Conservation (phyloP, 2,329 filamentous ascomycete species). For the Arachnomyces sp. region DNA sequence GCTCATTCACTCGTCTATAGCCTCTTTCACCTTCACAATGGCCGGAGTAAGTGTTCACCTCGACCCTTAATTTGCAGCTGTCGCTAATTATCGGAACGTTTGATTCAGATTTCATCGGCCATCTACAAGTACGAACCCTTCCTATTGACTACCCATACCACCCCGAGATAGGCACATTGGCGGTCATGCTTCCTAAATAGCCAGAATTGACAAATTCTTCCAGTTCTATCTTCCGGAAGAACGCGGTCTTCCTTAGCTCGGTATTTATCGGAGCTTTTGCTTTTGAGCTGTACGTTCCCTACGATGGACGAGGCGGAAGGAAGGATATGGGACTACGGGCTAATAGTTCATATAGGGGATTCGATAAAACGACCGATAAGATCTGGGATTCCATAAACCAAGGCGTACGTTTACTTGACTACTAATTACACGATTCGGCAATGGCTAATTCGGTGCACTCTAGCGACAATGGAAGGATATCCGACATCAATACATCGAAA, state of each 20-base stretch:
- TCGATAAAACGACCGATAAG: conserved; percentile 72
- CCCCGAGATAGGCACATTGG: conserved; percentile 9
- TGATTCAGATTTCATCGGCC: conserved; percentile 42
- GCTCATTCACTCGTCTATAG: conserved; percentile 15
- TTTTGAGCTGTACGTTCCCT: conserved; percentile 74
- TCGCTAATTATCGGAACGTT: conserved; percentile 21
- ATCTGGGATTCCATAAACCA: conserved; percentile 88
- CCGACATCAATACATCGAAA: conserved; percentile 75
- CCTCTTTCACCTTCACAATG: conserved; percentile 44
- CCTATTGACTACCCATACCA: conserved; percentile 39
- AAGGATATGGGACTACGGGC: background rate
- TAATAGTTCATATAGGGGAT: conserved; percentile 52
- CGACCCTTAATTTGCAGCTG: conserved; percentile 25
- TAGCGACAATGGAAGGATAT: conserved; percentile 99
- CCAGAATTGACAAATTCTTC: conserved; percentile 6
- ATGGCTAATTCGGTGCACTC: conserved; percentile 13
- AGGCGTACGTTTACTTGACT: conserved; percentile 60
- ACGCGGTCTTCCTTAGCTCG: conserved; percentile 76
- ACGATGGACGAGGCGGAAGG: background rate
- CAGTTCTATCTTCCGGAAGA: conserved; percentile 78
- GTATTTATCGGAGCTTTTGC: conserved; percentile 85
- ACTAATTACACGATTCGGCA: conserved; percentile 4
- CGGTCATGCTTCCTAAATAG: conserved; percentile 9
- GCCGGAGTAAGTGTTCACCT: conserved; percentile 43
- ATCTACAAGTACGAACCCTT: conserved; percentile 53